Evolutionary conservation across 2,329 filamentous ascomycete genomes (phyloP), one percentile per base, ranked within the genome.

Genomic region (Cordyceps cateniannulata): DNA sequence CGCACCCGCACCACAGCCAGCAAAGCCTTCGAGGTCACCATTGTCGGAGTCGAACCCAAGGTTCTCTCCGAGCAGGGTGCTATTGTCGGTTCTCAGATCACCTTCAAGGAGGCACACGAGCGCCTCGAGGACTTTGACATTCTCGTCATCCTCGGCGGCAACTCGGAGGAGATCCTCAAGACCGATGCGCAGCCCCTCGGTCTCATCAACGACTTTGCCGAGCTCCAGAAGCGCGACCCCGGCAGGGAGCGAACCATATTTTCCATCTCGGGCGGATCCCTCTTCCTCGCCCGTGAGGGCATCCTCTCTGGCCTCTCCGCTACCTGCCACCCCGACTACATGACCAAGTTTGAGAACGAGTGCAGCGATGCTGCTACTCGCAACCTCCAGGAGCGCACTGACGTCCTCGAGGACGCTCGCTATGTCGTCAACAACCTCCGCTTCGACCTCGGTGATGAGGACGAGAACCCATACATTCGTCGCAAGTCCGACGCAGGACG

Each of bases 401-500:
- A 95, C 70, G 88, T 95, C 65, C 83, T 93, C 69, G 90, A 95
- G 70, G 87, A 90, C 65, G 81, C 82, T 70, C 84, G 90, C 70
- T 96, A 95, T 71, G 90, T 96, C 22, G 91, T 96, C 73, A 96
- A 96, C 81, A 95, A 96, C 76, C 86, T 92, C 62, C 88, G 91
- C 67, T 96, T 93, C 73, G 90, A 95, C 68, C 79, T 95, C 66
- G 88, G 88, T 63, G 85, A 93, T 70, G 85, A 89, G 69, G 89
- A 93, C 64, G 87, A 92, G 74, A 93, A 91, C 75, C 89, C 89
- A 35, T 93, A 93, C 76, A 87, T 95, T 72, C 83, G 89, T 69
- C 86, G 84, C 78, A 90, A 88, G 81, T 84, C 85, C 62, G 87
- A 89, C 66, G 79, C 81, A 64, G 85, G 81, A 53, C 79, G 82